phyloP scores from a whole-genome alignment of 176 grass and related monocot species.

The Echinochloa phyllopogon region DNA sequence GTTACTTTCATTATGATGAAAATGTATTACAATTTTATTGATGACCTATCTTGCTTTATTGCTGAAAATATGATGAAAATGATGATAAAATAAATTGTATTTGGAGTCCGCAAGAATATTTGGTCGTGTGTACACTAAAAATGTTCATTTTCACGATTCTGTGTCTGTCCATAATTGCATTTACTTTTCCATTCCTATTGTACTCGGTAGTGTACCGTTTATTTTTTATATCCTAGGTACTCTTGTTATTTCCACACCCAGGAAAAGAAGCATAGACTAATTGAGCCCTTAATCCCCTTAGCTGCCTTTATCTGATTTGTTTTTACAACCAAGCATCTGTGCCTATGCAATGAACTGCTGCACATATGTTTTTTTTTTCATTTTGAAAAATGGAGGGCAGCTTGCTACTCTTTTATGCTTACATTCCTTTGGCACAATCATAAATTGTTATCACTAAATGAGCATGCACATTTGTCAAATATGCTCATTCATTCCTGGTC shows the following conservation, averaged over 20 bases:
- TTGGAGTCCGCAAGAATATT: too few species aligned
- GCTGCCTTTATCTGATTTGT: not conserved
- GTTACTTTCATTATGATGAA: not conserved
- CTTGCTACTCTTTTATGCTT: conserved; percentile 21
- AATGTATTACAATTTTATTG: not conserved
- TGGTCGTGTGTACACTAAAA: not conserved
- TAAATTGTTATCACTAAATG: not conserved
- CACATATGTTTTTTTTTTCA: not conserved
- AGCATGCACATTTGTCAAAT: conserved; percentile 1
- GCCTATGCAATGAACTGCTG: not conserved
- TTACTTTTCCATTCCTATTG: not conserved
- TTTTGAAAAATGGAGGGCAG: not conserved
- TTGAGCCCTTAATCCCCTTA: not conserved
- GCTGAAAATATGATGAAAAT: not conserved
- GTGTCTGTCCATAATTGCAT: not conserved
- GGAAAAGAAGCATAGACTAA: not conserved
- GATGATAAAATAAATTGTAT: not conserved
- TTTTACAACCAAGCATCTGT: not conserved
- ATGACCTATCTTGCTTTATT: not conserved
- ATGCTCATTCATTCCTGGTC: not conserved
- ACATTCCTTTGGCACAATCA: not conserved
- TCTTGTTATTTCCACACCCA: not conserved
- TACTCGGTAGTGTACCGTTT: not conserved
- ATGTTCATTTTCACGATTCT: not conserved
- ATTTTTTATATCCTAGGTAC: not conserved